Percentiles rank a stretch among this genome's conserved stretches.
phyloP scores from a whole-genome alignment of 2,329 filamentous ascomycete species.

The Talaromyces sp. region DNA sequence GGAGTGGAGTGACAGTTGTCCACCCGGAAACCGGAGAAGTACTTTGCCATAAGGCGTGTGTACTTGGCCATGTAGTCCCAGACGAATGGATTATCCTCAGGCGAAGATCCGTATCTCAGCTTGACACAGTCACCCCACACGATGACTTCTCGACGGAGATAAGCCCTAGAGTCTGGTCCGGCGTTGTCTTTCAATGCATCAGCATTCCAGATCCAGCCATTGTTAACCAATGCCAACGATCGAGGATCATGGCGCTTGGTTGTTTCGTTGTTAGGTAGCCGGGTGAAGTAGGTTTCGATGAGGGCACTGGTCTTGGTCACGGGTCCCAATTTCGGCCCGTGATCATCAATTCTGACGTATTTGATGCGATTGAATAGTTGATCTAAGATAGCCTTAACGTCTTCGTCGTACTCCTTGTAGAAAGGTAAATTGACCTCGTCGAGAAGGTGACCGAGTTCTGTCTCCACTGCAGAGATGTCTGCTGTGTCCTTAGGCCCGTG shows the following conservation, averaged over 20 bases:
- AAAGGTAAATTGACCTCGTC: constrained; percentile 82
- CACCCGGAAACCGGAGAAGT: constrained; percentile 92
- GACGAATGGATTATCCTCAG: constrained; percentile 82
- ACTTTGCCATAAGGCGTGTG: constrained; percentile 84
- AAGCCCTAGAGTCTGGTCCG: constrained; percentile 82
- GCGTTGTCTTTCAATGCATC: constrained; percentile 93
- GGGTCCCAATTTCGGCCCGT: constrained; percentile 79
- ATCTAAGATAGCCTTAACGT: constrained; percentile 75
- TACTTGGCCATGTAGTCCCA: constrained; percentile 97
- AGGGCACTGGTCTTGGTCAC: constrained; percentile 73
- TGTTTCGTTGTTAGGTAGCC: constrained; percentile 70
- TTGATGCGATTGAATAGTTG: constrained; percentile 93
- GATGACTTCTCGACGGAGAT: constrained; percentile 91
- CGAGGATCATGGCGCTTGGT: constrained; percentile 72
- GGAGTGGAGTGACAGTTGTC: constrained; percentile 98
- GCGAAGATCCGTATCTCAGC: constrained; percentile 75
- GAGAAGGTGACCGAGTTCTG: constrained; percentile 56
- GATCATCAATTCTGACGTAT: constrained; percentile 85
- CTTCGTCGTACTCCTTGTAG: constrained; percentile 86
- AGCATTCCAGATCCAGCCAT: constrained; percentile 98
- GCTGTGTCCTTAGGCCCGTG: constrained; percentile 61
- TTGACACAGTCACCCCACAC: constrained; percentile 99
- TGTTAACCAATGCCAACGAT: constrained; percentile 81
- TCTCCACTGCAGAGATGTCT: constrained; percentile 44
- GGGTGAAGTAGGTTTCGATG: constrained; percentile 92